phyloP scores from a whole-genome alignment of 345 rosid genomes.

The Sonneratia alba region DNA sequence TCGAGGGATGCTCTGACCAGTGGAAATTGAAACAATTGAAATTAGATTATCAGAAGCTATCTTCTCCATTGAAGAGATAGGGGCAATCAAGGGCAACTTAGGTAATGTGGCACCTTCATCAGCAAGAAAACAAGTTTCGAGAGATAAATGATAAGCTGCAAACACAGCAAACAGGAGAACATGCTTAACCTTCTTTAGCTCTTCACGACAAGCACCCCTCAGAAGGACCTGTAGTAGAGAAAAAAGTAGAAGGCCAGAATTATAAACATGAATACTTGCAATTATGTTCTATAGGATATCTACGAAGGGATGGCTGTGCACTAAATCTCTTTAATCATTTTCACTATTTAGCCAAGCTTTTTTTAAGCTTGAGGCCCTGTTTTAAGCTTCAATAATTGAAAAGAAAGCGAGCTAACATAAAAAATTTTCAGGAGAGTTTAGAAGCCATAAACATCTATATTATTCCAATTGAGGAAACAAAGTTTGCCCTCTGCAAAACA shows the following conservation, averaged over 20 bases:
- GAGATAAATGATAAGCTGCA: slow-evolving; percentile 93
- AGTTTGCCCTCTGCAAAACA: neutral
- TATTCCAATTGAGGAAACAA: neutral
- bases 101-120: slow-evolving; percentile 99
- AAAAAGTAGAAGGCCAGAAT: neutral
- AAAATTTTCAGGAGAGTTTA: neutral
- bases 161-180: slow-evolving; percentile 85
- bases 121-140: slow-evolving; percentile 95
- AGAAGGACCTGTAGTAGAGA: slow-evolving; percentile 47
- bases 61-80: slow-evolving; percentile 34
- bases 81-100: slow-evolving; percentile 32
- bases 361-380: neutral
- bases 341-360: neutral
- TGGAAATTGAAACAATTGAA: slow-evolving; percentile 19
- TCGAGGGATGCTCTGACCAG: slow-evolving; percentile 7
- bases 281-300: neutral
- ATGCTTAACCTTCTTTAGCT: slow-evolving; percentile 87
- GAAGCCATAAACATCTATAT: neutral
- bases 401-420: neutral
- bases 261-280: neutral
- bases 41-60: slow-evolving; percentile 25
- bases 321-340: neutral
- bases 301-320: neutral
- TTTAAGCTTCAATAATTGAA: neutral
- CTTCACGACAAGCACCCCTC: slow-evolving; percentile 65